These are phyloP conservation scores for Malus fusca DNA, from an alignment of 306 rosid species.

Conservation along the genomic window DNA sequence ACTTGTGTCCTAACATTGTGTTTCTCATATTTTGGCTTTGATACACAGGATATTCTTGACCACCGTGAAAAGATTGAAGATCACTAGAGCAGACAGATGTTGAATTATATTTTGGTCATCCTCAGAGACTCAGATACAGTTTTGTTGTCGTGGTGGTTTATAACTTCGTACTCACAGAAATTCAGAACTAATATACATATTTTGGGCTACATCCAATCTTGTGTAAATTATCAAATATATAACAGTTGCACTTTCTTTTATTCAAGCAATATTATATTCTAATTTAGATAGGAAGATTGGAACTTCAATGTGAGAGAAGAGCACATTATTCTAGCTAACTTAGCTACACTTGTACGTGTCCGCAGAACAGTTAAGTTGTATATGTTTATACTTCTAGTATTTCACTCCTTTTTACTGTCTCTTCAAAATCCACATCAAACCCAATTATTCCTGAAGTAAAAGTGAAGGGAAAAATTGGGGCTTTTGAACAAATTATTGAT, in stretches of 20 bases:
- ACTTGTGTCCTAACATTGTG: neutral
- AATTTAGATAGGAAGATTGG: no score
- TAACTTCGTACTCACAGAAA: neutral
- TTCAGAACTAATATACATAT: neutral
- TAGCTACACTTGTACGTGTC: neutral
- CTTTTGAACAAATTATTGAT: neutral
- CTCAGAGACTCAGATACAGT: neutral
- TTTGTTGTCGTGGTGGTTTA: neutral
- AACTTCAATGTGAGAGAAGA: no score
- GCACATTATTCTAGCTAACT: neutral
- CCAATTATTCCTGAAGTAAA: neutral
- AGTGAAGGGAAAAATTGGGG: neutral
- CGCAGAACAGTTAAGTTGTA: neutral
- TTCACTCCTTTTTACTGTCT: no score
- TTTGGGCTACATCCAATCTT: neutral
- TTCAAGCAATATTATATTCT: no score
- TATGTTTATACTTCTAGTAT: neutral
- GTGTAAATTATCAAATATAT: slow-evolving; percentile 2
- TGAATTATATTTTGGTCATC: neutral
- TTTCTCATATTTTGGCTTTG: neutral
- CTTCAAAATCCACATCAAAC: neutral
- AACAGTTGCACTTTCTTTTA: neutral
- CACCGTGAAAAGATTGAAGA: slow-evolving; percentile 14
- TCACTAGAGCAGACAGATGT: slow-evolving; percentile 17
- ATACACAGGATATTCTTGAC: slow-evolving; percentile 15